Conservation (phyloP, 805 yeast genomes). For the Ogataea angusta region DNA sequence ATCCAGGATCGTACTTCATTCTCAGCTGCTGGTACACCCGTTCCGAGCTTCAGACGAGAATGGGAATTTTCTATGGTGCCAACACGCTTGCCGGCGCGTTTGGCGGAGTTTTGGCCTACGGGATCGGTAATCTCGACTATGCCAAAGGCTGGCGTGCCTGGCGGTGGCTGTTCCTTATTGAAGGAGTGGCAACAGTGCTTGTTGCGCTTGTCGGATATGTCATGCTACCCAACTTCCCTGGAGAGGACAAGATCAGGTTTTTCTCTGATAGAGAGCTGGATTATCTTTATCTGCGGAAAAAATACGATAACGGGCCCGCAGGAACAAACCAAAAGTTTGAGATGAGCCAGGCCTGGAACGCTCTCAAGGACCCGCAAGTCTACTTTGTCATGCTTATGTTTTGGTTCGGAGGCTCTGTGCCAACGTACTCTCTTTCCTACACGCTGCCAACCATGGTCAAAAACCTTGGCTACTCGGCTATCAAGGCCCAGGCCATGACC, state of each 20-base stretch:
- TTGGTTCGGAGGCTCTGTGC: conserved; percentile 39
- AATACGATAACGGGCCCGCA: conserved; percentile 15
- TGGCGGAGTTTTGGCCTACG: conserved; percentile 39
- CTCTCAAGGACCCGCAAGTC: conserved; percentile 38
- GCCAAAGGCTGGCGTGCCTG: conserved; percentile 41
- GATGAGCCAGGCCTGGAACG: conserved; percentile 27
- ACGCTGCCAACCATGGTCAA: conserved; percentile 45
- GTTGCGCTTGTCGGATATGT: conserved; percentile 32
- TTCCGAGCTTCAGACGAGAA: conserved; percentile 36
- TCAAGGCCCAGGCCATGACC: conserved; percentile 41
- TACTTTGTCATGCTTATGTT: conserved; percentile 32
- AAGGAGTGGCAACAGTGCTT: conserved; percentile 40
- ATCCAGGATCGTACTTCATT: conserved; percentile 40
- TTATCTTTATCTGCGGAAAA: conserved; percentile 13
- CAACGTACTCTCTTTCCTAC: conserved; percentile 38
- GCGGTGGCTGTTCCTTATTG: conserved; percentile 51
- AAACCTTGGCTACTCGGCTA: conserved; percentile 41
- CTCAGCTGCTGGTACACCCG: conserved; percentile 39
- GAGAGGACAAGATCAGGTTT: conserved; percentile 13
- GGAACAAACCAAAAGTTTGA: conserved; percentile 14
- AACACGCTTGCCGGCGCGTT: conserved; percentile 36
- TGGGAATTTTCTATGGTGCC: conserved; percentile 37
- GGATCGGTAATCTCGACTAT: conserved; percentile 33
- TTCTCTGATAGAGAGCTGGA: conserved; percentile 13
- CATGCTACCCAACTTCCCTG: conserved; percentile 36